Base-by-base conservation (phyloP, 2,329 filamentous ascomycete species). In the Dactylellina drechsleri region DNA sequence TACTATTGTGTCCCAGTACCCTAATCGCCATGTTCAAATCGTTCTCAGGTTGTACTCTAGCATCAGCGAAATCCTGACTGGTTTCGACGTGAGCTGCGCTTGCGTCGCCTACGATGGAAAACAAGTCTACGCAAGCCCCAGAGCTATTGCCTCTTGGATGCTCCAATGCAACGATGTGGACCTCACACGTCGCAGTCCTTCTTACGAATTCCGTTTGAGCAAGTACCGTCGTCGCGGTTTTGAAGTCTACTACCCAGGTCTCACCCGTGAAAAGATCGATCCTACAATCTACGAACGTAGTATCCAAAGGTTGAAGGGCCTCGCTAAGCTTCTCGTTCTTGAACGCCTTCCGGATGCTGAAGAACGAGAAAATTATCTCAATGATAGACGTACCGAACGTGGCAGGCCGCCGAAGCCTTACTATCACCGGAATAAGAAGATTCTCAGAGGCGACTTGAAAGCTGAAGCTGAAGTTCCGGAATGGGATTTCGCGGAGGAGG, bases 151-250 rank as follows among this genome's bases (percentile, higher is more conserved):
- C 52, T 90, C 92, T 8, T 94, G 90, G 81, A 89, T 94, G 80
- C 94, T 91, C 0, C 92, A 96, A 81, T 86, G 88, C 80, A 96
- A 96, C 79, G 89, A 89, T 2, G 85, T 96, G 73, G 92, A 96
- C 79, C 85, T 96, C 41, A 89, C 87, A 2, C 87, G 92, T 18
- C 88, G 92, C 49, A 94, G 91, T 16, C 92, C 92, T 0, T 95
- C 92, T 0, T 96, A 96, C 78, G 92, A 96, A 80, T 96, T 92
- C 77, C 89, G 92, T 8, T 85, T 96, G 12, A 92, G 91, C 15
- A 96, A 96, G 81, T 94, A 96, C 81, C 91, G 90, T 13, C 91
- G 91, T 79, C 85, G 92, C 50, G 91, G 92, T 15, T 96, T 96
- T 77, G 92, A 96, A 81, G 87, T 94, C 0, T 90, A 91, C 80